Evolutionary conservation across 495 filamentous ascomycete genomes (phyloP).

Genomic region (Aspergillus nanangensis): DNA sequence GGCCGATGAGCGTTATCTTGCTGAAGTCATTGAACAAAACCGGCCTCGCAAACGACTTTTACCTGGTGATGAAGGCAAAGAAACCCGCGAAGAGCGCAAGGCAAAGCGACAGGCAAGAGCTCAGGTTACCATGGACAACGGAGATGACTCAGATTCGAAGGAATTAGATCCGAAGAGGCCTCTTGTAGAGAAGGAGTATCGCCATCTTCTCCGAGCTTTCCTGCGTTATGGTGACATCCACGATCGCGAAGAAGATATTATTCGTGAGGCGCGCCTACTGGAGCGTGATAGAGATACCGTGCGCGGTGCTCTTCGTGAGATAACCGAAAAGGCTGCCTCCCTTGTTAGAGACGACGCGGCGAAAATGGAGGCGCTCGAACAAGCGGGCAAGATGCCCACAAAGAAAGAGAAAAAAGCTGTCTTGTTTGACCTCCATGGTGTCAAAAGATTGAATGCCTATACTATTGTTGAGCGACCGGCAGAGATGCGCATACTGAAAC

Average conservation of each 20-base stretch:
- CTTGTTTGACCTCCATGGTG: constrained; percentile 85
- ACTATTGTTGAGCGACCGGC: constrained; percentile 84
- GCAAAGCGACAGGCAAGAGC: constrained; percentile 90
- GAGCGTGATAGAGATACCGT: constrained; percentile 77
- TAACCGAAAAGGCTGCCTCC: constrained; percentile 64
- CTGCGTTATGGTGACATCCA: constrained; percentile 84
- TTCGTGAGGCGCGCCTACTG: constrained; percentile 76
- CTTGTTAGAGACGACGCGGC: constrained; percentile 65
- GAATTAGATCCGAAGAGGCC: constrained; percentile 78
- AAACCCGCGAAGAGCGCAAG: constrained; percentile 78
- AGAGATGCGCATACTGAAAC: constrained; percentile 79
- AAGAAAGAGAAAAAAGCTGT: constrained; percentile 98
- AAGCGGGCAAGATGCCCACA: constrained; percentile 67
- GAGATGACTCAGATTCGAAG: constrained; percentile 51
- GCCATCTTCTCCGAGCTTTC: constrained; percentile 82
- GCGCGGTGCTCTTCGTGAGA: constrained; percentile 62
- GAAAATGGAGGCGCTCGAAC: constrained; percentile 56
- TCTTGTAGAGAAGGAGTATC: constrained; percentile 83
- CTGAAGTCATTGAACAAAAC: constrained; percentile 77
- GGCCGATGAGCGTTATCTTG: constrained; percentile 77
- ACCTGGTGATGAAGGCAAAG: constrained; percentile 58
- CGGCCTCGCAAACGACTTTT: constrained; percentile 79
- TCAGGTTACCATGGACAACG: constrained; percentile 58
- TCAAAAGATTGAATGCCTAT: constrained; percentile 91
- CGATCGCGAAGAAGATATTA: constrained; percentile 77